Base-by-base conservation (phyloP, 768 basidiomycete genomes). In the Naematelia aurantialba region DNA sequence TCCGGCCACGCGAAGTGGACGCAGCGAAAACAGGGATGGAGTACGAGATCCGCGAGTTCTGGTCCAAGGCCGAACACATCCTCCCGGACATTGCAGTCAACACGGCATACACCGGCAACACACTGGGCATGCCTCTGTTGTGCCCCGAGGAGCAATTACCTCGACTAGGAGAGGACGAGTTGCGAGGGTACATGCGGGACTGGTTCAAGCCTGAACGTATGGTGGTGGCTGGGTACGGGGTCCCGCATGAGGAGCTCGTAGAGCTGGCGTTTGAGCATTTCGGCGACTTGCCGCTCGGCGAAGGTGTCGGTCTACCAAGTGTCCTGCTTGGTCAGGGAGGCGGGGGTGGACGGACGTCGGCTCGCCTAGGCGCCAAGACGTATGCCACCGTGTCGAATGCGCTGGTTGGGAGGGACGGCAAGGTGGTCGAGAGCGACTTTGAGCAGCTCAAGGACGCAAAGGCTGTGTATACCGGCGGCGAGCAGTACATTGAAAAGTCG, bases 191-290 rank as follows among this genome's bases (percentile, higher is more conserved):
- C 60, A 85, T 88, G 80, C 79, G 79, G 55, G 83, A 86, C 42
- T 96, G 91, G 92, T 97, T 91, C 76, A 81, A 84, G 51, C 94
- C 96, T 0, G 94, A 97, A 72, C 81, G 89, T 55, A 96, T 99
- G 84, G 93, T 98, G 42, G 82, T 98, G 56, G 91, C 94, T 4
- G 93, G 91, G 11, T 88, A 90, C 0, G 96, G 96, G 10, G 87
- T 99, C 84, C 83, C 81, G 10, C 96, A 98, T 71, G 85, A 89
- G 64, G 82, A 91, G 61, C 82, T 99, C 19, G 89, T 97, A 22
- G 87, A 91, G 63, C 81, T 96, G 51, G 83, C 85, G 0, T 85
- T 93, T 76, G 86, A 87, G 75, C 83, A 88, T 72, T 96, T 98
- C 65, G 87, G 89, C 11, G 22, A 13, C 50, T 26, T 27, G 50